phyloP scores from a whole-genome alignment of 306 rosid genomes.

The Lathyrus tuberosus region DNA sequence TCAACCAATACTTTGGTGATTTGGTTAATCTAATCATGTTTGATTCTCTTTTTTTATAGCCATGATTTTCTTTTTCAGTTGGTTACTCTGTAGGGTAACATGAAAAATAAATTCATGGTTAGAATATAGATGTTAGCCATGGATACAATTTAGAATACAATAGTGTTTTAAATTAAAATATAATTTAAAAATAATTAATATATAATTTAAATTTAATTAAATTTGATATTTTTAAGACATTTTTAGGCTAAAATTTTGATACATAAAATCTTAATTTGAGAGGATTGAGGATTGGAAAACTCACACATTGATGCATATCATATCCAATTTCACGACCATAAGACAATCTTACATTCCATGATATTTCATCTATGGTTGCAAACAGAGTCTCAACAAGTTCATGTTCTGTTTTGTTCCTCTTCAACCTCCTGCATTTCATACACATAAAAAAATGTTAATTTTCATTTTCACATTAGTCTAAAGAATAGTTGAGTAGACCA shows the following conservation, averaged over 20 bases:
- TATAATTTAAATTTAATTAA: too few species aligned
- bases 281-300: constrained; percentile 35
- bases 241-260: too few species aligned
- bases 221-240: too few species aligned
- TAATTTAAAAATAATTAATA: too few species aligned
- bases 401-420: constrained; percentile 38
- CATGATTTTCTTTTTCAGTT: too few species aligned
- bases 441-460: background rate
- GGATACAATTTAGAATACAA: background rate
- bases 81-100: too few species aligned
- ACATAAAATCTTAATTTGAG: background rate
- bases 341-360: constrained; percentile 57
- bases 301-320: constrained; percentile 60
- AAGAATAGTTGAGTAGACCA: too few species aligned
- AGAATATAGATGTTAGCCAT: background rate
- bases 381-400: constrained; percentile 60
- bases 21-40: too few species aligned
- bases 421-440: constrained; percentile 53
- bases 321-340: constrained; percentile 67
- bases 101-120: background rate
- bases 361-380: constrained; percentile 66
- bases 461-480: background rate
- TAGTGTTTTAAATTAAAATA: too few species aligned
- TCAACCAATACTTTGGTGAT: constrained; percentile 6
- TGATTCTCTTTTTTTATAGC: too few species aligned